Percentiles rank a stretch among this genome's conserved stretches.
These are phyloP conservation scores for Coemansia sp. DNA, from an alignment of 192 early-diverging fungal genomes.

Conservation along the genomic window DNA sequence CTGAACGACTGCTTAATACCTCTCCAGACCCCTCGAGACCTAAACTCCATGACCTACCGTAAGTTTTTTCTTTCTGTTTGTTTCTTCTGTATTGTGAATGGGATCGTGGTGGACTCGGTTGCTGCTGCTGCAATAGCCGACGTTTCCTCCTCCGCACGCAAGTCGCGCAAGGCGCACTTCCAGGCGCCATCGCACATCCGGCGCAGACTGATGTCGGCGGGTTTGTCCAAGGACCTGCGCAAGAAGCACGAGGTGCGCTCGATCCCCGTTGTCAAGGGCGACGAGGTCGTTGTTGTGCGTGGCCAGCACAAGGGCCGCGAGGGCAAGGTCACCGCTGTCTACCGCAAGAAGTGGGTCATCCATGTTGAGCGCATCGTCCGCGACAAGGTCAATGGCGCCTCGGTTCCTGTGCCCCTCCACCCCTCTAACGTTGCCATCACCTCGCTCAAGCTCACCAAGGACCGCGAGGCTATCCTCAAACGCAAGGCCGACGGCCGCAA, in stretches of 20 bases:
- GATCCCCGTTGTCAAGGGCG: conserved; percentile 95
- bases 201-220: conserved; percentile 94
- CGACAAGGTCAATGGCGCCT: conserved; percentile 97
- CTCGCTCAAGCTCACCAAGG: conserved; percentile 94
- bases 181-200: conserved; percentile 90
- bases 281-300: conserved; percentile 95
- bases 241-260: conserved; percentile 96
- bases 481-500: conserved; percentile 73
- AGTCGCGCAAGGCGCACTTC: conserved; percentile 99
- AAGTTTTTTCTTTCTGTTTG: conserved; percentile 12
- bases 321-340: conserved; percentile 94
- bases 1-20: conserved; percentile 34
- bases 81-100: conserved; percentile 7
- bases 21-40: conserved; percentile 7
- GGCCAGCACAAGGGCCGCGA: conserved; percentile 96
- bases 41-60: conserved; percentile 12
- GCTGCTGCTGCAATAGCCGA: conserved; percentile 54
- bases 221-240: conserved; percentile 97
- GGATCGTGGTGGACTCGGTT: conserved; percentile 4
- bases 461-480: conserved; percentile 86
- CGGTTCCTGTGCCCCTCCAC: conserved; percentile 91
- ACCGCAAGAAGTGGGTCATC: conserved; percentile 99
- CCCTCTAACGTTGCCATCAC: conserved; percentile 99
- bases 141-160: conserved; percentile 88
- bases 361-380: conserved; percentile 95